Evolutionary conservation across 2,329 filamentous ascomycete genomes (phyloP).

Genomic region (Pseudogymnoascus pannorum): DNA sequence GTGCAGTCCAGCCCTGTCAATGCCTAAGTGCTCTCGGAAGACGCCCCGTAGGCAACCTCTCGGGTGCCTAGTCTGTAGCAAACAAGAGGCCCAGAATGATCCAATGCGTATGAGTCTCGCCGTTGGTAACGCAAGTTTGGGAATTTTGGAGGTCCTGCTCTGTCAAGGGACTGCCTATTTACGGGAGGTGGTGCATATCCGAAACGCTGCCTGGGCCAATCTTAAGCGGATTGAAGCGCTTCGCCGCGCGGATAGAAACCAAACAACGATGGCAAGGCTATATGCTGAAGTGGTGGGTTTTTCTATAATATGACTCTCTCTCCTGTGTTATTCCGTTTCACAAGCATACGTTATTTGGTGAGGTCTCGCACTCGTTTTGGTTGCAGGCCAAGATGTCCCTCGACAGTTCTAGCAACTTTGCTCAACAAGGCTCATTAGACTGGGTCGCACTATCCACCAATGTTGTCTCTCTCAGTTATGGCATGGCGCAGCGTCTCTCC

Average conservation of each 20-base stretch:
- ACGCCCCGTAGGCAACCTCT: background rate
- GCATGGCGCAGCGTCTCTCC: background rate
- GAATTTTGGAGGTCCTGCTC: too few species aligned
- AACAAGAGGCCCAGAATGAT: background rate
- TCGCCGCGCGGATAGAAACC: background rate
- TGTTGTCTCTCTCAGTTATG: background rate
- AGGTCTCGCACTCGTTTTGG: background rate
- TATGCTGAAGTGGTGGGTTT: background rate
- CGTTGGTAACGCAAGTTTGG: background rate
- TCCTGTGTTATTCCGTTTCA: background rate
- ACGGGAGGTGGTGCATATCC: background rate
- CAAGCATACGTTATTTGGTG: background rate
- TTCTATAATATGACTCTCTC: background rate
- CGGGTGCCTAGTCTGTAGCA: background rate
- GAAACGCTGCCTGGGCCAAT: background rate
- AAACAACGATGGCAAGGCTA: background rate
- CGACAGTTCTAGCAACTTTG: background rate
- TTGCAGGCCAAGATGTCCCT: background rate
- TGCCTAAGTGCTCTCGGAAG: background rate
- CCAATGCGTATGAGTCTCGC: background rate
- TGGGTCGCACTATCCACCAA: background rate
- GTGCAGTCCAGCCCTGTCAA: background rate
- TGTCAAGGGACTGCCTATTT: background rate
- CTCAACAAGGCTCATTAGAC: too few species aligned
- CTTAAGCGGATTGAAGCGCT: background rate